Percentiles rank a stretch among this genome's conserved stretches.
Conservation (phyloP, 345 rosid genomes). For the Linum usitatissimum region DNA sequence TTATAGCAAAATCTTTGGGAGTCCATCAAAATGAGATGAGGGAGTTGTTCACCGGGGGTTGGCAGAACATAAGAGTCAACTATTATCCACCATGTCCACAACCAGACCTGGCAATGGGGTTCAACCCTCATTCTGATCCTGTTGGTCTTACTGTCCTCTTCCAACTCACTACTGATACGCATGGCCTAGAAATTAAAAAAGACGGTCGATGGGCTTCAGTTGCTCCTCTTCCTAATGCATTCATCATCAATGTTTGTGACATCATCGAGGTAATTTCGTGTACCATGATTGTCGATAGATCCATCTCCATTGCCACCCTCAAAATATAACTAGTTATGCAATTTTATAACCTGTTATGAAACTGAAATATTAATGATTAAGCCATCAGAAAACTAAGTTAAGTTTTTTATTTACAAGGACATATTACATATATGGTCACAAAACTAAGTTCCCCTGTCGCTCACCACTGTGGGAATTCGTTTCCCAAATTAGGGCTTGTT, state of each 20-base stretch:
- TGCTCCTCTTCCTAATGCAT: constrained; percentile 11
- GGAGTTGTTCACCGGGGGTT: neutral
- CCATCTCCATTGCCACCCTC: too few species aligned
- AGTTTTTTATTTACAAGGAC: too few species aligned
- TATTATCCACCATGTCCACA: constrained; percentile 17
- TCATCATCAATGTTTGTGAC: constrained; percentile 24
- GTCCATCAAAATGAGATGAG: neutral
- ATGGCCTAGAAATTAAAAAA: constrained; percentile 23
- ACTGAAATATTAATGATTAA: too few species aligned
- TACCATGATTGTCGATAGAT: too few species aligned
- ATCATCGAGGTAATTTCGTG: constrained; percentile 23
- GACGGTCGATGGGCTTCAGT: constrained; percentile 18
- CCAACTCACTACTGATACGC: constrained; percentile 18
- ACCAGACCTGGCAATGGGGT: constrained; percentile 22
- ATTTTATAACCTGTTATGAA: too few species aligned
- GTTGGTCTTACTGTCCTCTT: constrained; percentile 17
- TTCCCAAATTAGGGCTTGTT: too few species aligned
- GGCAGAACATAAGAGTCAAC: neutral
- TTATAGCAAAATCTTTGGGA: neutral
- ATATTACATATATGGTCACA: too few species aligned
- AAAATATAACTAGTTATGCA: too few species aligned
- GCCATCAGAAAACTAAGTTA: too few species aligned
- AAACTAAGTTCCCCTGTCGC: too few species aligned
- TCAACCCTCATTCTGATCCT: constrained; percentile 20
- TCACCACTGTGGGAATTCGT: too few species aligned